These are phyloP conservation scores for Stromatinia cepivora DNA, from an alignment of 2,329 filamentous ascomycete species.

Conservation along the genomic window DNA sequence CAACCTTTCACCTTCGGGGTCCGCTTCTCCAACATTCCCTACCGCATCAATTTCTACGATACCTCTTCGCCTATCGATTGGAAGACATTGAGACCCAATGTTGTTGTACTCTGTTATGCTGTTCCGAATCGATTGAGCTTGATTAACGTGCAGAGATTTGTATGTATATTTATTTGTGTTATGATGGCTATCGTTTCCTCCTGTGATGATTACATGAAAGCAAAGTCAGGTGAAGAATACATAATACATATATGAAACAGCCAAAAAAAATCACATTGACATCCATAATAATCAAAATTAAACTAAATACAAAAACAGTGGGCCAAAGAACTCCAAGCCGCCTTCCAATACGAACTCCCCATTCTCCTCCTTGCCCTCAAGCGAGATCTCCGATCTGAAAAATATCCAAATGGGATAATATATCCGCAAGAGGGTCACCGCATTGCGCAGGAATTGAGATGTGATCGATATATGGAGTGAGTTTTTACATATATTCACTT, in stretches of 20 bases:
- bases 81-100: conserved; percentile 57
- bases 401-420: conserved; percentile 60
- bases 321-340: conserved; percentile 54
- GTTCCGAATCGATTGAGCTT: conserved; percentile 59
- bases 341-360: conserved; percentile 53
- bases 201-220: neutral
- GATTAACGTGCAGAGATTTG: conserved; percentile 57
- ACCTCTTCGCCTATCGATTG: conserved; percentile 60
- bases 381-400: conserved; percentile 57
- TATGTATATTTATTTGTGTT: conserved; percentile 40
- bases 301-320: conserved; percentile 47
- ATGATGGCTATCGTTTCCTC: neutral
- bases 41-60: conserved; percentile 60
- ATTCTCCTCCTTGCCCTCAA: conserved; percentile 61
- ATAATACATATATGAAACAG: neutral
- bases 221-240: neutral
- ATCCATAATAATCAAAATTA: neutral
- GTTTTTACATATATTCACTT: neutral
- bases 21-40: conserved; percentile 47
- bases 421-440: conserved; percentile 62
- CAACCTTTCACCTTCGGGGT: conserved; percentile 62
- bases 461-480: conserved; percentile 64
- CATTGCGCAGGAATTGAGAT: conserved; percentile 57
- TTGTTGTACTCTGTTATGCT: conserved; percentile 62
- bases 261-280: neutral